These are phyloP conservation scores for Tricholoma saponaceum DNA, from an alignment of 768 basidiomycete genomes.

Conservation along the genomic window DNA sequence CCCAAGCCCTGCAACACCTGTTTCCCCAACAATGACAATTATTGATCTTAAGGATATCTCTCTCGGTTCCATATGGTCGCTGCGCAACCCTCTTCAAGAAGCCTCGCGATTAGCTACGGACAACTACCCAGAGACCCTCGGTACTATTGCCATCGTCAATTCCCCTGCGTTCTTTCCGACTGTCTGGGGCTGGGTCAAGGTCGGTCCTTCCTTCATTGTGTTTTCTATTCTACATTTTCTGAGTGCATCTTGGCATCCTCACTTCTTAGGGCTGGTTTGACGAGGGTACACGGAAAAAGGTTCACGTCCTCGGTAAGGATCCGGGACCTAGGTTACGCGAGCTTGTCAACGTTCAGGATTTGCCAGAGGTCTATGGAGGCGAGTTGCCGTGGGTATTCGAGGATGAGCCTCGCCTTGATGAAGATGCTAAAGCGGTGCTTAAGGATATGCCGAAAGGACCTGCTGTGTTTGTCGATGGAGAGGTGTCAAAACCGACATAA, in stretches of 20 bases:
- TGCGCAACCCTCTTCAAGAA: constrained; percentile 70
- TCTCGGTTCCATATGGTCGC: constrained; percentile 61
- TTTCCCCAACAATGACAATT: constrained; percentile 62
- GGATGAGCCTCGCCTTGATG: constrained; percentile 64
- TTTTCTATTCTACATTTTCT: background rate
- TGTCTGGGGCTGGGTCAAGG: constrained; percentile 84
- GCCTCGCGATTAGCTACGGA: constrained; percentile 72
- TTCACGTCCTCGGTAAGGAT: constrained; percentile 66
- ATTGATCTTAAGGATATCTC: constrained; percentile 69
- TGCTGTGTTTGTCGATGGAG: constrained; percentile 43
- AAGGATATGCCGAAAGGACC: constrained; percentile 56
- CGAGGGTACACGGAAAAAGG: constrained; percentile 71
- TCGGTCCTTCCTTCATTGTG: constrained; percentile 16
- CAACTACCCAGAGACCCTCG: constrained; percentile 78
- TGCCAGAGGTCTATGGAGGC: constrained; percentile 76
- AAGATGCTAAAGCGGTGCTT: constrained; percentile 41
- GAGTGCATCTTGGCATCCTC: background rate
- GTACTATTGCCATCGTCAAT: constrained; percentile 67
- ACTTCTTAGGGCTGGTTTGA: constrained; percentile 69
- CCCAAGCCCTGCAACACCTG: constrained; percentile 42
- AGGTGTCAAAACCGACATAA: constrained; percentile 21
- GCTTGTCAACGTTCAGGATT: constrained; percentile 38
- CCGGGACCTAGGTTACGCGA: constrained; percentile 47
- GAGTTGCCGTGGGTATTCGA: constrained; percentile 66
- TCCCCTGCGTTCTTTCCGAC: constrained; percentile 81